Evolutionary conservation across 2,329 filamentous ascomycete species (phyloP).

Genomic region (Grosmannia serpens): DNA sequence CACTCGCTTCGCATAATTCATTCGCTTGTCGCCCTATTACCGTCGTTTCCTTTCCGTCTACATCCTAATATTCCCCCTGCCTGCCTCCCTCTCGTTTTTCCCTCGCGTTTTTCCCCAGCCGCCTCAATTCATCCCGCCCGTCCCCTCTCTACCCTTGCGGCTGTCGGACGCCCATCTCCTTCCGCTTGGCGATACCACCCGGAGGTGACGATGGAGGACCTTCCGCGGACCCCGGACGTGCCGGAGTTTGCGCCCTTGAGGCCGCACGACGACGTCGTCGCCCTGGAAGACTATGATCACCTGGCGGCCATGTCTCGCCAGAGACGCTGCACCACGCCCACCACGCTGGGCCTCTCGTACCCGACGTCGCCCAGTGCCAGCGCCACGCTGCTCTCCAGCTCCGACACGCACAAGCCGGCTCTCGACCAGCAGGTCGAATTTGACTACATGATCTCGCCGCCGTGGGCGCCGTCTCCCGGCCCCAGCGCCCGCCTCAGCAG

Average conservation of each 20-base stretch:
- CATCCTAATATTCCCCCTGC: not conserved
- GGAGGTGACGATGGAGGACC: constrained; percentile 3
- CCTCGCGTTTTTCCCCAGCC: too few relatives aligned
- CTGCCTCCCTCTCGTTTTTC: not conserved
- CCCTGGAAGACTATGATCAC: not conserved
- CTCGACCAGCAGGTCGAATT: constrained; percentile 7
- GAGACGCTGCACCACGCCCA: constrained; percentile 8
- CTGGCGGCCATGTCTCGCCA: not conserved
- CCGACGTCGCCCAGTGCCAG: constrained; percentile 1
- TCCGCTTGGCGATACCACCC: not conserved
- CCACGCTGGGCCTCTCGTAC: constrained; percentile 6
- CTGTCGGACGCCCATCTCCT: too few relatives aligned
- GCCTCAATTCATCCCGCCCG: too few relatives aligned
- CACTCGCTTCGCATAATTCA: constrained; percentile 1
- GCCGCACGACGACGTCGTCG: not conserved
- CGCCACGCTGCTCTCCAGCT: not conserved
- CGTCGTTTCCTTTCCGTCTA: not conserved
- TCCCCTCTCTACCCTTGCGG: too few relatives aligned
- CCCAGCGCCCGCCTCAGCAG: constrained; percentile 9
- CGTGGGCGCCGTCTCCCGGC: constrained; percentile 9
- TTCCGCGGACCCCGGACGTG: not conserved
- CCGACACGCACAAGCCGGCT: constrained; percentile 5
- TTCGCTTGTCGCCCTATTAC: not conserved
- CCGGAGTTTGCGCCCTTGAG: not conserved
- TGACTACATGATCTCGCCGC: constrained; percentile 6